phyloP scores from a whole-genome alignment of 2,329 filamentous ascomycete species.

The Pseudovirgaria hyperparasitica region DNA sequence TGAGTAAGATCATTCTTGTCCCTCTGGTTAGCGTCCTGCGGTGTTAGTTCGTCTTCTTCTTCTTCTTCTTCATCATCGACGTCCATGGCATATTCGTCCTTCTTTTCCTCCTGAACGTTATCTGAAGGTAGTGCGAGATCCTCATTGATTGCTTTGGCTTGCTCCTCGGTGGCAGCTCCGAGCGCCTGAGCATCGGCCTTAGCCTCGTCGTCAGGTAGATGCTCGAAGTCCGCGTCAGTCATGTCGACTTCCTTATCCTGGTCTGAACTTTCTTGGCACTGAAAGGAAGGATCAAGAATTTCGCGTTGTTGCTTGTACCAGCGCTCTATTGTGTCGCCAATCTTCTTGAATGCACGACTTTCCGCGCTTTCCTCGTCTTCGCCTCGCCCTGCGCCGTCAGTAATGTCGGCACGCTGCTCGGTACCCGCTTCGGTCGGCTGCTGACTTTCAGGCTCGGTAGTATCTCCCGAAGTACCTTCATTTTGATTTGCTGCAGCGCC shows the following conservation, averaged over 20 bases:
- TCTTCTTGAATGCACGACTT: slow-evolving; percentile 75
- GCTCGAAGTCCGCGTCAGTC: slow-evolving; percentile 77
- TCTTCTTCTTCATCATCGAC: slow-evolving; percentile 33
- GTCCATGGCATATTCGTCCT: slow-evolving; percentile 14
- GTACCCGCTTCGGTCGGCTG: slow-evolving; percentile 51
- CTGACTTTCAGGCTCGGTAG: slow-evolving; percentile 50
- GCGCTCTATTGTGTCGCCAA: slow-evolving; percentile 82
- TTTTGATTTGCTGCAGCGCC: slow-evolving; percentile 47
- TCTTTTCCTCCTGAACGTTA: slow-evolving; percentile 30
- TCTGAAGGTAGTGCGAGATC: slow-evolving; percentile 71
- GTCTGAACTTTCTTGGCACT: slow-evolving; percentile 39
- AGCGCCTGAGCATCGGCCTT: slow-evolving; percentile 83
- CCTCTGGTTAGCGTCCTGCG: slow-evolving; percentile 9
- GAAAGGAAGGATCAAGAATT: slow-evolving; percentile 41
- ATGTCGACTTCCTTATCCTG: slow-evolving; percentile 52
- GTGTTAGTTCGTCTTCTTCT: slow-evolving; percentile 31
- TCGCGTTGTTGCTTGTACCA: slow-evolving; percentile 86
- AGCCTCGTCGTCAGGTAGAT: slow-evolving; percentile 72
- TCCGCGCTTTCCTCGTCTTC: slow-evolving; percentile 29
- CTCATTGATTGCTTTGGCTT: slow-evolving; percentile 74
- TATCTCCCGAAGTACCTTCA: slow-evolving; percentile 52
- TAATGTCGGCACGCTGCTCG: slow-evolving; percentile 20
- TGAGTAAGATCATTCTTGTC: no score
- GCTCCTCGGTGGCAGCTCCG: slow-evolving; percentile 76
- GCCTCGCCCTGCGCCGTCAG: slow-evolving; percentile 22